Percentiles rank a stretch among this genome's conserved stretches.
Evolutionary conservation across 805 yeast species (phyloP).

Genomic region (Ogataea sp.): DNA sequence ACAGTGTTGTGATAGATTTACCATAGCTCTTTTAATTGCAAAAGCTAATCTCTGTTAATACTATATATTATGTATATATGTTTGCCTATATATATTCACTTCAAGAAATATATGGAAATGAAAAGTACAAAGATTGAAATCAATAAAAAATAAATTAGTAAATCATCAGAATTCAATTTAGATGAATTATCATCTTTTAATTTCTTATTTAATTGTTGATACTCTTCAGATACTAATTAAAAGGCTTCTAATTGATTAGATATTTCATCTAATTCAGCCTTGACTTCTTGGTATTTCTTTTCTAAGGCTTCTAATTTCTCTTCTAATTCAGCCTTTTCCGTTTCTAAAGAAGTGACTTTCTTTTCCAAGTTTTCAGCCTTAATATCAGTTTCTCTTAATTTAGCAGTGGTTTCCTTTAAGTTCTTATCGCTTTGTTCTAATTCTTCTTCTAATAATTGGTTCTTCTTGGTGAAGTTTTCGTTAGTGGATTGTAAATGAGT

Average conservation of each 20-base stretch:
- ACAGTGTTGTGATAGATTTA: no score
- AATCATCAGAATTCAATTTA: no score
- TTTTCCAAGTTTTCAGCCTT: constrained; percentile 95
- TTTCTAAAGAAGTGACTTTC: constrained; percentile 84
- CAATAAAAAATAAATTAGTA: no score
- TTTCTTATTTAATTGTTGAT: no score
- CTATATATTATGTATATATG: no score
- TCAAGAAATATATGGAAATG: no score
- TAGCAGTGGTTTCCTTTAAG: constrained; percentile 87
- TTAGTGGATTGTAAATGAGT: constrained; percentile 81
- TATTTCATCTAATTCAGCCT: constrained; percentile 93
- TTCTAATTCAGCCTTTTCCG: constrained; percentile 88
- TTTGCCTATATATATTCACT: no score
- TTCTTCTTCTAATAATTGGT: constrained; percentile 82
- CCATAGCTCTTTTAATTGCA: no score
- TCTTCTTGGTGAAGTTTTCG: constrained; percentile 86
- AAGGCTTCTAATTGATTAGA: constrained; percentile 87
- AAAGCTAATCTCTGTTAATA: no score
- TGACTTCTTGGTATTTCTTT: constrained; percentile 73
- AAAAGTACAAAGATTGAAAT: no score
- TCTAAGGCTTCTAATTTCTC: constrained; percentile 83
- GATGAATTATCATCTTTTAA: no score
- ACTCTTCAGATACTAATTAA: no score
- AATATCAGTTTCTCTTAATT: constrained; percentile 90
- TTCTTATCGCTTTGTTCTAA: constrained; percentile 85